Percentiles rank a stretch among this genome's conserved stretches.
Evolutionary conservation across 257 asterid genomes (phyloP).

Genomic region (Echites panduratus): DNA sequence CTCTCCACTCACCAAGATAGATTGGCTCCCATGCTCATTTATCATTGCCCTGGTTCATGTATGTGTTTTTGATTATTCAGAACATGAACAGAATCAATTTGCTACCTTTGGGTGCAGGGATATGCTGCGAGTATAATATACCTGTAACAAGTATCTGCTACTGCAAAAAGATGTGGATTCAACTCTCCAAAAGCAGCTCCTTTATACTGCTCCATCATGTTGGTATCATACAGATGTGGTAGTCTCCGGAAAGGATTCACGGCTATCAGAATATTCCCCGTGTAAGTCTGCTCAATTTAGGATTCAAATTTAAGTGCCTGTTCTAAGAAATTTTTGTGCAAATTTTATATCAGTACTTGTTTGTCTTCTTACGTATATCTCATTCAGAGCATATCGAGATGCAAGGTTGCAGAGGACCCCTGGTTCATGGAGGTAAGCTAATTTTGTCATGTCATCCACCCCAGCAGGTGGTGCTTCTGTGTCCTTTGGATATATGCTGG

Average conservation of each 20-base stretch:
- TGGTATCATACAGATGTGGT: constrained; percentile 85
- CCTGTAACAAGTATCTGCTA: constrained; percentile 95
- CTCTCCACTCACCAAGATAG: constrained; percentile 96
- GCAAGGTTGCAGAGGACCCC: constrained; percentile 78
- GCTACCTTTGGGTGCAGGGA: neutral
- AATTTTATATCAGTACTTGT: neutral
- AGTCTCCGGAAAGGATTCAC: constrained; percentile 88
- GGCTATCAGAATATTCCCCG: constrained; percentile 90
- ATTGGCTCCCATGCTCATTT: constrained; percentile 87
- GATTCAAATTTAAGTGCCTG: constrained; percentile 10
- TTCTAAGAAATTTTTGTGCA: constrained; percentile 1
- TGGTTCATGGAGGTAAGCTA: constrained; percentile 94
- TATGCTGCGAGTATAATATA: constrained; percentile 16
- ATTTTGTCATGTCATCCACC: constrained; percentile 94
- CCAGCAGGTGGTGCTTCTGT: constrained; percentile 91
- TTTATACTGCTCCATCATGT: constrained; percentile 93
- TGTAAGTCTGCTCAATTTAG: constrained; percentile 70
- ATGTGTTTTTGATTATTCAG: constrained; percentile 14
- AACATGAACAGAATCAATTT: constrained; percentile 3
- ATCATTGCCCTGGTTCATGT: constrained; percentile 56
- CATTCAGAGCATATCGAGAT: constrained; percentile 69
- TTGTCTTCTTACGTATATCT: constrained; percentile 69
- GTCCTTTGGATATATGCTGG: constrained; percentile 90
- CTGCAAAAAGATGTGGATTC: constrained; percentile 94
- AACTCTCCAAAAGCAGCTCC: constrained; percentile 96